Evolutionary conservation across 1,284 basidiomycete species (phyloP).

Genomic region (Cutaneotrichosporon sp.): DNA sequence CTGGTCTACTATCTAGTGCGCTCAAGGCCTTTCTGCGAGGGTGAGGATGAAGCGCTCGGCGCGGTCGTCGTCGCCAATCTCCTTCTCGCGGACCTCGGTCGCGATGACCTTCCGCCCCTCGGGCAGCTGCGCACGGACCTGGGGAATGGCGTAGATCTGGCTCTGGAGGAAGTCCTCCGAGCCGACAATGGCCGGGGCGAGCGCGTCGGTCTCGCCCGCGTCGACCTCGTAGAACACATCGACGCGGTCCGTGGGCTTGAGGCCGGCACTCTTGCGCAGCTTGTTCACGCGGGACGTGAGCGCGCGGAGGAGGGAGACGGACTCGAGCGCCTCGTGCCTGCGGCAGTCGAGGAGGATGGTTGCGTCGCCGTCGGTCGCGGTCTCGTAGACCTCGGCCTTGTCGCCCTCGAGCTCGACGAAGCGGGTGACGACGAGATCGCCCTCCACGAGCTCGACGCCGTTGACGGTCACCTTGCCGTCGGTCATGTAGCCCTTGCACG

Average conservation of each 20-base stretch:
- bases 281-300: slow-evolving; percentile 93
- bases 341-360: slow-evolving; percentile 87
- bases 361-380: slow-evolving; percentile 89
- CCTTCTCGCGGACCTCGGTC: slow-evolving; percentile 61
- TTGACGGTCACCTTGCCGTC: slow-evolving; percentile 78
- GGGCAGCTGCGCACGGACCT: slow-evolving; percentile 57
- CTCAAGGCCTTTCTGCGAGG: slow-evolving; percentile 22
- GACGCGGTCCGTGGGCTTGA: slow-evolving; percentile 92
- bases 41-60: slow-evolving; percentile 58
- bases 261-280: slow-evolving; percentile 87
- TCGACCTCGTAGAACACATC: slow-evolving; percentile 83
- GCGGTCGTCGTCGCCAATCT: slow-evolving; percentile 87
- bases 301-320: slow-evolving; percentile 84
- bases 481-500: slow-evolving; percentile 71
- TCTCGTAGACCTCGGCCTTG: slow-evolving; percentile 59
- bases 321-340: slow-evolving; percentile 77
- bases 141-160: slow-evolving; percentile 70
- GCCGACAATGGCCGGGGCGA: slow-evolving; percentile 66
- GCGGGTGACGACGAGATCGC: slow-evolving; percentile 85
- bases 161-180: slow-evolving; percentile 63
- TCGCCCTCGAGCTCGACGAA: slow-evolving; percentile 67
- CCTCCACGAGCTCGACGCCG: slow-evolving; percentile 81
- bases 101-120: slow-evolving; percentile 68
- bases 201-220: slow-evolving; percentile 60
- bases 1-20: not conserved